A percentile compares a stretch with the other conserved stretches of the same genome.
Evolutionary conservation across 2,329 filamentous ascomycete genomes (phyloP).

Genomic region (Westerdykella sp.): DNA sequence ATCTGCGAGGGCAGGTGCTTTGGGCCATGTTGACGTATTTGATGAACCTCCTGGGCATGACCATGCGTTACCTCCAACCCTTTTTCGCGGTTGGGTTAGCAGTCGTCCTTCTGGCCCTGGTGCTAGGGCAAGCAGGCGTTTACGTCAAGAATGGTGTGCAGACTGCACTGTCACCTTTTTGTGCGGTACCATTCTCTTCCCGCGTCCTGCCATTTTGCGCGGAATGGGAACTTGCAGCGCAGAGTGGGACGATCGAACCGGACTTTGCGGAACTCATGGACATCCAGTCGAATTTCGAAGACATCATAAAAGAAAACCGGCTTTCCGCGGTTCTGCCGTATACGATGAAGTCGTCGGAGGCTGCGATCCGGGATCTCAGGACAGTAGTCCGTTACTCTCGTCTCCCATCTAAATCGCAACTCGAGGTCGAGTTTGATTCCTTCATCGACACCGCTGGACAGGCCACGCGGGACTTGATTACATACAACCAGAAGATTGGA

Average conservation of each 20-base stretch:
- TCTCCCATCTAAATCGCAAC: conserved; percentile 60
- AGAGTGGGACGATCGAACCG: conserved; percentile 6
- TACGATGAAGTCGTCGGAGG: conserved; percentile 73
- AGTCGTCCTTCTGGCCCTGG: conserved; percentile 55
- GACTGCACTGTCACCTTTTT: conserved; percentile 61
- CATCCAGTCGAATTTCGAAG: conserved; percentile 69
- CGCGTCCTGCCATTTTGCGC: conserved; percentile 60
- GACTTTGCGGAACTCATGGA: conserved; percentile 72
- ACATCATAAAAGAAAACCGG: conserved; percentile 62
- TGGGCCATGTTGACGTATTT: conserved; percentile 53
- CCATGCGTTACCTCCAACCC: conserved; percentile 45
- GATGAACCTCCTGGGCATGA: conserved; percentile 53
- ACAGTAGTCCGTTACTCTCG: conserved; percentile 65
- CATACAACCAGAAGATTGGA: conserved; percentile 71
- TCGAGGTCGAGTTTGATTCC: conserved; percentile 67
- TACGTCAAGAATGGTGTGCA: conserved; percentile 58
- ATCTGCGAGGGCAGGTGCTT: neutral
- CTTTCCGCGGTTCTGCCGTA: conserved; percentile 62
- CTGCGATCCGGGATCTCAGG: conserved; percentile 66
- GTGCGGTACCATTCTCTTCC: conserved; percentile 60
- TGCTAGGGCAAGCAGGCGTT: conserved; percentile 39
- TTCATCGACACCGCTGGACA: conserved; percentile 65
- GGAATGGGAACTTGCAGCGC: conserved; percentile 10
- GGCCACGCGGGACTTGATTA: conserved; percentile 61
- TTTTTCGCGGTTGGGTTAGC: conserved; percentile 55